These are phyloP conservation scores for Carex cristatella DNA, from an alignment of 176 grass and related monocot genomes.

Conservation along the genomic window DNA sequence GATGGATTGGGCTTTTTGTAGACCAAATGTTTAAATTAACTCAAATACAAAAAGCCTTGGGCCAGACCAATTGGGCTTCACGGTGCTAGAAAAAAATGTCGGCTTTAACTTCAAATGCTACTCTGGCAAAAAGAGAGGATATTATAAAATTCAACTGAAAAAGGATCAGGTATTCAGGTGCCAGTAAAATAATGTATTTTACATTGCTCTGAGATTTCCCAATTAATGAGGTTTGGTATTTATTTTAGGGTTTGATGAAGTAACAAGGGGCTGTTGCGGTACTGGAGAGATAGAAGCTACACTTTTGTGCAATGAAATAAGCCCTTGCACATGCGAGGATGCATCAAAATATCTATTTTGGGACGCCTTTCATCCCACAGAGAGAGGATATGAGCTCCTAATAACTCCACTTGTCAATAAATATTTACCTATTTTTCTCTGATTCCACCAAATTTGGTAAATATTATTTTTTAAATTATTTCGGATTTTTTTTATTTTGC, in stretches of 20 bases:
- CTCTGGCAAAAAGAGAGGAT: too few relatives aligned
- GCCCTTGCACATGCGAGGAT: constrained; percentile 14
- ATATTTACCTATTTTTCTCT: not conserved
- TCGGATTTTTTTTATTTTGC: not conserved
- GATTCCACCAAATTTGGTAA: not conserved
- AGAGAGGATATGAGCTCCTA: constrained; percentile 15
- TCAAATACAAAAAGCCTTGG: too few relatives aligned
- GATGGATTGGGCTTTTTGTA: not conserved
- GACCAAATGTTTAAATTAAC: not conserved
- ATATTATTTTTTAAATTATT: not conserved
- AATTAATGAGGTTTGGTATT: not conserved
- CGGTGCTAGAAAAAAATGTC: not conserved
- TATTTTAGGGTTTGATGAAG: constrained; percentile 14
- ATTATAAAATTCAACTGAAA: not conserved
- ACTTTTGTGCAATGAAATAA: not conserved
- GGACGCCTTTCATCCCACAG: constrained; percentile 27
- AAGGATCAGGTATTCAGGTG: not conserved
- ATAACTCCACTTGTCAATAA: not conserved
- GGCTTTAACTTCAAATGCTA: not conserved
- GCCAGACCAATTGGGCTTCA: not conserved
- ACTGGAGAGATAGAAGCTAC: constrained; percentile 14
- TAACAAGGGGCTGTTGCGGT: constrained; percentile 13
- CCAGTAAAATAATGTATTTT: not conserved
- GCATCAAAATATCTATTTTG: constrained; percentile 26
- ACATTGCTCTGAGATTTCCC: not conserved